phyloP scores from a whole-genome alignment of 2,329 filamentous ascomycete species.

The Proliferodiscus dingleyae region DNA sequence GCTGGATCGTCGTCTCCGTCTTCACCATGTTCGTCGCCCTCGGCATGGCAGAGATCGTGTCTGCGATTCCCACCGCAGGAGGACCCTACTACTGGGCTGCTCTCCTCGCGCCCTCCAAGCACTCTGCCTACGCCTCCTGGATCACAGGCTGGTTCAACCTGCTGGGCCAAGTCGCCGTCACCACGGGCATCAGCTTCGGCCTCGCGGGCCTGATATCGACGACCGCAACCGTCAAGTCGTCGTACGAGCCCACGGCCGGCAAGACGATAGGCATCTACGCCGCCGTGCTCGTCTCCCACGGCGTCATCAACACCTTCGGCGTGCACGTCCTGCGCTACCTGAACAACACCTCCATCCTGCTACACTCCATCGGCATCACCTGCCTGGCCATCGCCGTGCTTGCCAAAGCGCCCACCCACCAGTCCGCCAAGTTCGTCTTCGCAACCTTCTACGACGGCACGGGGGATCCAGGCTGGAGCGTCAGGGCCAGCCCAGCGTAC shows the following conservation, averaged over 20 bases:
- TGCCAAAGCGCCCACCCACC: slow-evolving; percentile 52
- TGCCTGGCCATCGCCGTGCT: slow-evolving; percentile 51
- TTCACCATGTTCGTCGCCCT: slow-evolving; percentile 51
- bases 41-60: slow-evolving; percentile 56
- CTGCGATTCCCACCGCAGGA: slow-evolving; percentile 52
- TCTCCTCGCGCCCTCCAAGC: slow-evolving; percentile 45
- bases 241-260: slow-evolving; percentile 39
- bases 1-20: slow-evolving; percentile 51
- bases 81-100: slow-evolving; percentile 59
- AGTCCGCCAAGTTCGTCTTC: slow-evolving; percentile 52
- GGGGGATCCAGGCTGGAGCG: slow-evolving; percentile 46
- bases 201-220: slow-evolving; percentile 42
- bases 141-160: slow-evolving; percentile 47
- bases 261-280: slow-evolving; percentile 56
- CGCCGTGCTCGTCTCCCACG: slow-evolving; percentile 50
- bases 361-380: slow-evolving; percentile 50
- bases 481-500: slow-evolving; percentile 49
- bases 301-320: slow-evolving; percentile 52
- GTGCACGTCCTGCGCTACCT: slow-evolving; percentile 50
- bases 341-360: slow-evolving; percentile 51
- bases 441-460: slow-evolving; percentile 49
- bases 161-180: slow-evolving; percentile 44
- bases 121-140: slow-evolving; percentile 42
- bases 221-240: slow-evolving; percentile 39
- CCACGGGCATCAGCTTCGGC: slow-evolving; percentile 44